A percentile compares a stretch with the other conserved stretches of the same genome.
phyloP scores from a whole-genome alignment of 257 asterid genomes.

The Penstemon barbatus region DNA sequence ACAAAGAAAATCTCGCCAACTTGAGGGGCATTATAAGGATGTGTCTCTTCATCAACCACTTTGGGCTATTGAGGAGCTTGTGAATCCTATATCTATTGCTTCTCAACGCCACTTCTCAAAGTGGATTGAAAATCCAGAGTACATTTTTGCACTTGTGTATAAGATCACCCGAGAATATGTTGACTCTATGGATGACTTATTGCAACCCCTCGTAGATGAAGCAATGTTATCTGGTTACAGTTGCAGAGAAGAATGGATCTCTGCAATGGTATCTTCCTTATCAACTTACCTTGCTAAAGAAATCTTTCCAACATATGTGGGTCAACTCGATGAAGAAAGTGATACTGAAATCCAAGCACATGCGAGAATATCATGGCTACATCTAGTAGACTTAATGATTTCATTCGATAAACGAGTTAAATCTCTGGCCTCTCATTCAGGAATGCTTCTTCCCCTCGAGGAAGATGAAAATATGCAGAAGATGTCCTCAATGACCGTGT shows the following conservation, averaged over 20 bases:
- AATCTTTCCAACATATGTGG: conserved; percentile 56
- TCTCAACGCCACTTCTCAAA: conserved; percentile 85
- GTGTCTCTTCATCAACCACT: conserved; percentile 74
- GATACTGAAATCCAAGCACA: conserved; percentile 45
- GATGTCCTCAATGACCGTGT: conserved; percentile 71
- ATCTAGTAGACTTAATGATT: conserved; percentile 85
- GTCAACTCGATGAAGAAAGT: conserved; percentile 63
- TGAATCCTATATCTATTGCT: conserved; percentile 75
- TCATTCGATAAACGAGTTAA: conserved; percentile 71
- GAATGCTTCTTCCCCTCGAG: conserved; percentile 54
- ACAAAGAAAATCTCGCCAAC: conserved; percentile 80
- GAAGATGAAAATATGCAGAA: conserved; percentile 67
- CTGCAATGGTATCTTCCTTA: conserved; percentile 79
- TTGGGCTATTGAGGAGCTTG: conserved; percentile 98
- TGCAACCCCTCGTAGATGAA: conserved; percentile 93
- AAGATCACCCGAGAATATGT: conserved; percentile 88
- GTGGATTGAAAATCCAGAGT: conserved; percentile 93
- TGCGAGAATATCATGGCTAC: conserved; percentile 73
- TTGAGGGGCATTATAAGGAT: conserved; percentile 57
- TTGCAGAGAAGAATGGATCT: conserved; percentile 98
- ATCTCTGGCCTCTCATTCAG: conserved; percentile 69
- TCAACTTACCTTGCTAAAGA: conserved; percentile 82
- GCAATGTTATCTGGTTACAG: conserved; percentile 95
- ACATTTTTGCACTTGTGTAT: conserved; percentile 81
- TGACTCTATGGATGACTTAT: conserved; percentile 89